Evolutionary conservation across 345 rosid species (phyloP).

Genomic region (Ceriops zippeliana): DNA sequence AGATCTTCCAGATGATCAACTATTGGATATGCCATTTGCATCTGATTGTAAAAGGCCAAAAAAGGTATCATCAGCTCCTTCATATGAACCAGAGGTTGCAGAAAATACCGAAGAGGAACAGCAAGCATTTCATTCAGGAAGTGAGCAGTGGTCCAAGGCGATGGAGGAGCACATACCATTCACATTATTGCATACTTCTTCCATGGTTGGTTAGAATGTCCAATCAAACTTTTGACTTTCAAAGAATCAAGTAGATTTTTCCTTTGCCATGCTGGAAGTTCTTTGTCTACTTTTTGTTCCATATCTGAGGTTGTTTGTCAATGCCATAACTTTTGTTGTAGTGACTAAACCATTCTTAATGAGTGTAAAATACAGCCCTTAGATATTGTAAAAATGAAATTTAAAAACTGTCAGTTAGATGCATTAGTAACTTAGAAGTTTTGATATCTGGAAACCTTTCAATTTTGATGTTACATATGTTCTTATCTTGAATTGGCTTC

Average conservation of each 20-base stretch:
- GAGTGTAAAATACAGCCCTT: too few species aligned
- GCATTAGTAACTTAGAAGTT: too few species aligned
- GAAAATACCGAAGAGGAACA: conserved; percentile 42
- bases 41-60: conserved; percentile 74
- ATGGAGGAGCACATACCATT: conserved; percentile 65
- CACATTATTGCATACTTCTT: conserved; percentile 60
- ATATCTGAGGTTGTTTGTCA: background rate
- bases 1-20: conserved; percentile 62
- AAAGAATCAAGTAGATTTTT: background rate
- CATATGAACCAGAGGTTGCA: conserved; percentile 46
- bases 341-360: too few species aligned
- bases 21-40: conserved; percentile 66
- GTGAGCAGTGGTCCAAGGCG: conserved; percentile 66
- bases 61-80: conserved; percentile 87
- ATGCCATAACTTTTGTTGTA: background rate
- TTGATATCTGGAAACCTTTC: too few species aligned
- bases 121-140: conserved; percentile 43
- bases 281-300: background rate
- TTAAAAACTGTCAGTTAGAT: too few species aligned
- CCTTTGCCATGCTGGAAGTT: background rate
- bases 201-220: conserved; percentile 56
- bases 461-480: too few species aligned
- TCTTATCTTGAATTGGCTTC: too few species aligned
- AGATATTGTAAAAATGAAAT: too few species aligned
- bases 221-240: conserved; percentile 7